Percentiles rank a stretch among this genome's conserved stretches.
Conservation (phyloP, 2,329 filamentous ascomycete species). For the Trichoderma semiorbis region DNA sequence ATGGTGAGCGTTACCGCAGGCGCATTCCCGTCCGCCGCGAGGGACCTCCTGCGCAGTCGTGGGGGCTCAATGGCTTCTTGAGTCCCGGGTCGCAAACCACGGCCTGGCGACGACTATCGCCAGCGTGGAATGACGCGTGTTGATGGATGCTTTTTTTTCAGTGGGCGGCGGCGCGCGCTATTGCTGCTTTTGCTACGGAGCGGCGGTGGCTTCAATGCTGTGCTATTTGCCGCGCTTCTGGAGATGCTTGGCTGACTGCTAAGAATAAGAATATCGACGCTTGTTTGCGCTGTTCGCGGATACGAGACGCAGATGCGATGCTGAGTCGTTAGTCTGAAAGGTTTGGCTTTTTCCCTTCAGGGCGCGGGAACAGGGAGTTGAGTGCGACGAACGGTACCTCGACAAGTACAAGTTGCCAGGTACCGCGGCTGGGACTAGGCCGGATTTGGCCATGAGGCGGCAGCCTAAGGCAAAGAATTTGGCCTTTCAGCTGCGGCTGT, state of each 20-base stretch:
- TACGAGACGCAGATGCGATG: not conserved
- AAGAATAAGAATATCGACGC: not conserved
- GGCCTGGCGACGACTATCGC: not conserved
- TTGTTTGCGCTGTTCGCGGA: not conserved
- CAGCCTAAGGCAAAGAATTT: conserved; percentile 26
- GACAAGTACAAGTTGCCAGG: conserved; percentile 5
- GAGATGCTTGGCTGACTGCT: not conserved
- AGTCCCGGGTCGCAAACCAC: conserved; percentile 15
- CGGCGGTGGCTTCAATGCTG: not conserved
- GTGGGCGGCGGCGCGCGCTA: conserved; percentile 21
- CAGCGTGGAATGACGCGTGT: conserved; percentile 24
- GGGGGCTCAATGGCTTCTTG: conserved; percentile 28
- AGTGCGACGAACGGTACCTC: conserved; percentile 12
- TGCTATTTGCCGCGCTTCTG: not conserved
- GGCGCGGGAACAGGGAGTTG: conserved; percentile 9
- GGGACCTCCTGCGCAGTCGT: conserved; percentile 17
- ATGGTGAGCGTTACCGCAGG: conserved; percentile 24
- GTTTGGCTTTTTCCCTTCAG: conserved; percentile 17
- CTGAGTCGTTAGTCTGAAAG: not conserved
- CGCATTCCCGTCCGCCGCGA: conserved; percentile 27
- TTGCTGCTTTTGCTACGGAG: conserved; percentile 2
- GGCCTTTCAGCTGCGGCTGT: not conserved
- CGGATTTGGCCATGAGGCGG: conserved; percentile 31
- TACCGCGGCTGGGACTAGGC: conserved; percentile 23
- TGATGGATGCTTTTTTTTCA: not conserved